phyloP scores from a whole-genome alignment of 192 early-diverging fungal species.

The Linnemannia hyalina region DNA sequence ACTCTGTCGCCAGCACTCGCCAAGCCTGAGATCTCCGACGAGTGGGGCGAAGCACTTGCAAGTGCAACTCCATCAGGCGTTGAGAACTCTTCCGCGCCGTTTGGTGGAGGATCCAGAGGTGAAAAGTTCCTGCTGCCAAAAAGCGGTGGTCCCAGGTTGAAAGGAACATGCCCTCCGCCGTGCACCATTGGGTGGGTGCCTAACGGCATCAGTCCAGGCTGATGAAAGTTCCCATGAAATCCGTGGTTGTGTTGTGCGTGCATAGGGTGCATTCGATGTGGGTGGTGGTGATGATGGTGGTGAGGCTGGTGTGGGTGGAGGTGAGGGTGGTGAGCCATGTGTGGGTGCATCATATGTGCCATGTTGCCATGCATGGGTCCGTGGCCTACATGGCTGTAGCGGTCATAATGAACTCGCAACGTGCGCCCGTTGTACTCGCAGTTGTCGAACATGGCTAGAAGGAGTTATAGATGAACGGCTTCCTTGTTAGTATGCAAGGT shows the following conservation, averaged over 20 bases:
- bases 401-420: constrained; percentile 67
- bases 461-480: not conserved
- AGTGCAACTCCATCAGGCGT: constrained; percentile 6
- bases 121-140: constrained; percentile 21
- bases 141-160: constrained; percentile 22
- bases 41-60: not conserved
- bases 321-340: constrained; percentile 48
- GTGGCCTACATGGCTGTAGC: constrained; percentile 52
- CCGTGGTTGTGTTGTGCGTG: constrained; percentile 36
- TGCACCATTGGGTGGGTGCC: constrained; percentile 37
- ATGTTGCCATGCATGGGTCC: constrained; percentile 48
- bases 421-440: constrained; percentile 64
- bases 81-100: constrained; percentile 4
- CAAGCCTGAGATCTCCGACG: not conserved
- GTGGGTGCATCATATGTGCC: constrained; percentile 50
- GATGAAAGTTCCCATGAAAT: constrained; percentile 40
- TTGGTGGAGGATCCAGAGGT: constrained; percentile 14
- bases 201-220: constrained; percentile 32
- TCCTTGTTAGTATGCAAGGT: not conserved
- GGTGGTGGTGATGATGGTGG: constrained; percentile 24
- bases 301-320: constrained; percentile 40
- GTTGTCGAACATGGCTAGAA: constrained; percentile 61
- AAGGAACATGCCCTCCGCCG: constrained; percentile 24
- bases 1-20: not conserved
- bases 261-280: constrained; percentile 28